Conservation (phyloP, 2,329 filamentous ascomycete genomes). For the Ascochyta fabae region DNA sequence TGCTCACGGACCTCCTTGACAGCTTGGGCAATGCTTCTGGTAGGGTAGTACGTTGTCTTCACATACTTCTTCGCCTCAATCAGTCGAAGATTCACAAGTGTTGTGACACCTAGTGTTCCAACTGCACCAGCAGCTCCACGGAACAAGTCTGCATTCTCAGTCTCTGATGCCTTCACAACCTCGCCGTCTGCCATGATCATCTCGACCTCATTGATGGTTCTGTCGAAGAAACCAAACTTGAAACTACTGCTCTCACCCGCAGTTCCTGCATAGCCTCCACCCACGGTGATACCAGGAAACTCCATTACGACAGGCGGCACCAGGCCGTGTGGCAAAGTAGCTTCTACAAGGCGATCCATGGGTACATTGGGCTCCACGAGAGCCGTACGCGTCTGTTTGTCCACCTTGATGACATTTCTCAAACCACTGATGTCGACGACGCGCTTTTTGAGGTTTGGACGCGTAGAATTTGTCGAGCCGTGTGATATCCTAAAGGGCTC, state of each 20-base stretch:
- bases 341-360: conserved; percentile 68
- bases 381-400: conserved; percentile 60
- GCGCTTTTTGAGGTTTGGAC: conserved; percentile 53
- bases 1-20: conserved; percentile 50
- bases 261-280: conserved; percentile 71
- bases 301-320: conserved; percentile 74
- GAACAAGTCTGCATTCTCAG: conserved; percentile 66
- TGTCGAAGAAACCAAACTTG: conserved; percentile 70
- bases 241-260: conserved; percentile 74
- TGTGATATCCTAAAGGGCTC: conserved; percentile 77
- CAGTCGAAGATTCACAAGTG: conserved; percentile 59
- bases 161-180: conserved; percentile 61
- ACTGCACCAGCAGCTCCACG: conserved; percentile 69
- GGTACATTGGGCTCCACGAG: conserved; percentile 74
- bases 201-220: conserved; percentile 66
- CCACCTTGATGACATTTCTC: conserved; percentile 66
- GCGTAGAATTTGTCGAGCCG: conserved; percentile 78
- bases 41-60: conserved; percentile 57
- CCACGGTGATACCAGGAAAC: conserved; percentile 74
- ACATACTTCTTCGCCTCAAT: conserved; percentile 56
- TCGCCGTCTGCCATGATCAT: conserved; percentile 69
- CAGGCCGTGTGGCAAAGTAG: conserved; percentile 62
- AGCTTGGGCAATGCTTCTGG: conserved; percentile 51
- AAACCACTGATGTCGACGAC: conserved; percentile 72
- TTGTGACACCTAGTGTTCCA: conserved; percentile 71